Conservation (phyloP, 352 stramenopile genomes). For the Lagenidium giganteum region DNA sequence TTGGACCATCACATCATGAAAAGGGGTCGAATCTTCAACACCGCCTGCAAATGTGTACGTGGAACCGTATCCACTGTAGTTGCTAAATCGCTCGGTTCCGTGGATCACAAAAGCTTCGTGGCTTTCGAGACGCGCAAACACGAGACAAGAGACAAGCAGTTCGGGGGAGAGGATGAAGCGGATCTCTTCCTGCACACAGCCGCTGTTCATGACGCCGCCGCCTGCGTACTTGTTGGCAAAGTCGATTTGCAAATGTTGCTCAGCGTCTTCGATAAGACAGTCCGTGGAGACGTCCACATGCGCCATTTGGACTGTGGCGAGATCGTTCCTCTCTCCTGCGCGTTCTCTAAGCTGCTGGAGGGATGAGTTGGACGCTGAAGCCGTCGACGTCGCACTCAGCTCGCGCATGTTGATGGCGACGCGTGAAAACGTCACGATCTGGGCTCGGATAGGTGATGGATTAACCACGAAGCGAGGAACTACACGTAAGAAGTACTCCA, state of each 20-base stretch:
- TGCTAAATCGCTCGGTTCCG: slow-evolving; percentile 52
- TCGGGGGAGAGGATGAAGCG: slow-evolving; percentile 74
- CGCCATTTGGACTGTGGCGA: slow-evolving; percentile 3
- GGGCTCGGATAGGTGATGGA: slow-evolving; percentile 1
- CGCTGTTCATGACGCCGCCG: slow-evolving; percentile 62
- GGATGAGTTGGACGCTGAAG: too few species aligned
- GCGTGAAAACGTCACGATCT: slow-evolving; percentile 60
- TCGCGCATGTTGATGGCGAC: slow-evolving; percentile 18
- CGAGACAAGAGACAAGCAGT: slow-evolving; percentile 53
- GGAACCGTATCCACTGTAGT: slow-evolving; percentile 53
- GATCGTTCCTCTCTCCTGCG: background rate
- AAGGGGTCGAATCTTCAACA: slow-evolving; percentile 29
- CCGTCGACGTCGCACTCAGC: background rate
- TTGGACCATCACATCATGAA: slow-evolving; percentile 1
- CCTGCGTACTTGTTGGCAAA: slow-evolving; percentile 82
- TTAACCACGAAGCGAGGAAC: slow-evolving; percentile 21
- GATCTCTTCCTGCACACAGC: slow-evolving; percentile 83
- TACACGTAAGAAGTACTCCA: slow-evolving; percentile 65
- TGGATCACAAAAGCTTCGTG: slow-evolving; percentile 72
- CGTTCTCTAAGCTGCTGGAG: slow-evolving; percentile 15
- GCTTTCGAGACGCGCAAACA: slow-evolving; percentile 55
- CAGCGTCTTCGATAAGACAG: slow-evolving; percentile 58
- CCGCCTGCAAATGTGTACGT: slow-evolving; percentile 46
- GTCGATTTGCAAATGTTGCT: slow-evolving; percentile 65
- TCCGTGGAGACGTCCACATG: slow-evolving; percentile 28